Evolutionary conservation across 495 filamentous ascomycete genomes (phyloP).

Genomic region (Pyrenula massariospora): DNA sequence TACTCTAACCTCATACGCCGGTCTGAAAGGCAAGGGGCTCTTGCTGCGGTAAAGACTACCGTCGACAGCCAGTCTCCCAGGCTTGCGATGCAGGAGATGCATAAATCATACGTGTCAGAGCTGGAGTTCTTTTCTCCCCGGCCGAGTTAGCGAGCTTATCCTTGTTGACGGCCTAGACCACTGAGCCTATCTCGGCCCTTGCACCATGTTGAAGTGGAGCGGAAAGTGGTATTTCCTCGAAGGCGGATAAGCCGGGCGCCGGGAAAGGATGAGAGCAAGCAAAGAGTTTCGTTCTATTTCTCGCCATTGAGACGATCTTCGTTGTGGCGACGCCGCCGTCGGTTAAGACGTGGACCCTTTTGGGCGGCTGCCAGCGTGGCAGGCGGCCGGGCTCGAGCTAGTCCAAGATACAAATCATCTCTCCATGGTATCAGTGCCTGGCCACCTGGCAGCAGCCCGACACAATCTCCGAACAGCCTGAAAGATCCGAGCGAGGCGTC

Average conservation of each 20-base stretch:
- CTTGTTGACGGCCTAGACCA: background rate
- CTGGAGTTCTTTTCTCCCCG: background rate
- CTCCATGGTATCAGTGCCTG: too few relatives aligned
- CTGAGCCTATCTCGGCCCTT: background rate
- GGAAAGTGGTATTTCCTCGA: background rate
- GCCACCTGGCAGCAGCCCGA: too few relatives aligned
- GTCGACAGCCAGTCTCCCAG: background rate
- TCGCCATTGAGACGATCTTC: background rate
- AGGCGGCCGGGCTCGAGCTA: background rate
- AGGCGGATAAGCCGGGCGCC: background rate
- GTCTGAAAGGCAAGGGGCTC: background rate
- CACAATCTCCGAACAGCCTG: too few relatives aligned
- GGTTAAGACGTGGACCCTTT: too few relatives aligned
- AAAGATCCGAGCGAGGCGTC: too few relatives aligned
- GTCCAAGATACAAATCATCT: too few relatives aligned
- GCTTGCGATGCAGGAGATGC: background rate
- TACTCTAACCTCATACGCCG: background rate
- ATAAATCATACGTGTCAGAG: background rate
- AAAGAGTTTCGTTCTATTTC: background rate
- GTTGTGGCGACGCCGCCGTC: background rate
- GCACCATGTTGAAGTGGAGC: background rate
- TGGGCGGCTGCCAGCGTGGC: background rate
- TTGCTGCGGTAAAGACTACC: background rate
- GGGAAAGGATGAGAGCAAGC: background rate
- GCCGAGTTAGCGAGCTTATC: background rate